These are phyloP conservation scores for Macrolepiota fuliginosa DNA, from an alignment of 768 basidiomycete genomes.

Conservation along the genomic window DNA sequence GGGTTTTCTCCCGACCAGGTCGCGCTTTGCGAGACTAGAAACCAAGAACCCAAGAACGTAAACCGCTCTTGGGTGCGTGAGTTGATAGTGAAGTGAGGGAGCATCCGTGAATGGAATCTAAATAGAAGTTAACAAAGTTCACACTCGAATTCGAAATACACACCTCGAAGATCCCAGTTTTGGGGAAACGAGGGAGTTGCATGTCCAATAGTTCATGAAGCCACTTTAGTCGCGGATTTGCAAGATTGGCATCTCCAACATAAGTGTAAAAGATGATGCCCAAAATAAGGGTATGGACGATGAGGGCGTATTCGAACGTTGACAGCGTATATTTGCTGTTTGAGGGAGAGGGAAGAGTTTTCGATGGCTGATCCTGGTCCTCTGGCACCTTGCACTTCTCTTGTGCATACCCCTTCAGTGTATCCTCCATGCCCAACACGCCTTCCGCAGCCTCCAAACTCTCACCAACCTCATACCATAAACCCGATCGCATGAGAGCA, in stretches of 20 bases:
- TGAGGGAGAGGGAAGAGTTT: conserved; percentile 3
- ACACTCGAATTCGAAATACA: conserved; percentile 4
- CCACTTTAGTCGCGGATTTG: conserved; percentile 49
- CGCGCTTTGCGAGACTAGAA: conserved; percentile 64
- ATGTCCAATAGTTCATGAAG: conserved; percentile 68
- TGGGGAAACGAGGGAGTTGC: conserved; percentile 24
- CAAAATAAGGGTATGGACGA: conserved; percentile 61
- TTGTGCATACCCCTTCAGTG: conserved; percentile 30
- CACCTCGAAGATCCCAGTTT: conserved; percentile 33
- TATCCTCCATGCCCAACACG: conserved; percentile 46
- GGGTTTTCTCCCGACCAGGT: conserved; percentile 71
- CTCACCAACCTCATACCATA: conserved; percentile 50
- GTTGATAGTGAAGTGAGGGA: conserved; percentile 50
- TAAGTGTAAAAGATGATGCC: conserved; percentile 63
- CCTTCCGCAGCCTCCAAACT: conserved; percentile 53
- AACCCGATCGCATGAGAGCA: conserved; percentile 53
- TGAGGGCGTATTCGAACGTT: conserved; percentile 27
- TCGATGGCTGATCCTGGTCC: conserved; percentile 18
- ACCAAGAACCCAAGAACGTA: conserved; percentile 67
- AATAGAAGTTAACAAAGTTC: conserved; percentile 18
- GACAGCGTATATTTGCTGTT: not conserved
- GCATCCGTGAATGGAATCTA: conserved; percentile 36
- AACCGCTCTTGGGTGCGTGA: conserved; percentile 67
- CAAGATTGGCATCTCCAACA: conserved; percentile 43
- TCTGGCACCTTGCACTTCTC: conserved; percentile 19